phyloP scores from a whole-genome alignment of 139 green algal species.

The Chlamydomonas incerta region DNA sequence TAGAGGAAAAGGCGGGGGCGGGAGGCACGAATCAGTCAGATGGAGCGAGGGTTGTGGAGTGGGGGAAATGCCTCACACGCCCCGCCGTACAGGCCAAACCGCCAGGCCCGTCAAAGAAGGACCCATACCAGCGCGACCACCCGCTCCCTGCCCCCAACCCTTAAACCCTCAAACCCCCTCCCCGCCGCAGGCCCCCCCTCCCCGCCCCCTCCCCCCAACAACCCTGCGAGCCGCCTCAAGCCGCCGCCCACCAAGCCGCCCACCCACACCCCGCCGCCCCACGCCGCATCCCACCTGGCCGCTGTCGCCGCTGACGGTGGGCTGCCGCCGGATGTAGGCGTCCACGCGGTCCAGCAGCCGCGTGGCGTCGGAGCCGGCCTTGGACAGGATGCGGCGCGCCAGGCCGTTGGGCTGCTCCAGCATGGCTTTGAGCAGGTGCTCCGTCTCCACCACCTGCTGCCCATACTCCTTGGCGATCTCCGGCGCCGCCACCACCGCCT shows the following conservation, averaged over 20 bases:
- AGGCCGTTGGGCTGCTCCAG: constrained; percentile 97
- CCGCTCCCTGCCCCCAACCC: not conserved
- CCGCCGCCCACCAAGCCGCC: not conserved
- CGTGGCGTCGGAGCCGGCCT: constrained; percentile 87
- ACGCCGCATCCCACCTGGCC: constrained; percentile 80
- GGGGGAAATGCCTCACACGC: too few relatives aligned
- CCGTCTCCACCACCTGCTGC: constrained; percentile 97
- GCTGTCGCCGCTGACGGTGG: constrained; percentile 78
- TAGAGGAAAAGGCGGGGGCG: too few relatives aligned
- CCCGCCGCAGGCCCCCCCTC: too few relatives aligned
- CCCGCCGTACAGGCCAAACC: too few relatives aligned
- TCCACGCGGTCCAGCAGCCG: constrained; percentile 86
- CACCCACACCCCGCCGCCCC: not conserved
- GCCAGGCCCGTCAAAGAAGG: too few relatives aligned
- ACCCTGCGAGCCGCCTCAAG: too few relatives aligned
- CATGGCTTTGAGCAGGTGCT: constrained; percentile 97
- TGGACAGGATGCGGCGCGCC: constrained; percentile 84
- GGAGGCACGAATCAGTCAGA: not conserved
- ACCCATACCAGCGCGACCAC: too few relatives aligned
- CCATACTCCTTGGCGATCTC: constrained; percentile 83
- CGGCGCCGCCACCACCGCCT: constrained; percentile 88
- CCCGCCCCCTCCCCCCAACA: not conserved
- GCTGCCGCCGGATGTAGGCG: constrained; percentile 83
- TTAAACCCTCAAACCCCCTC: not conserved
- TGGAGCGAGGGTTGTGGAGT: too few relatives aligned